A percentile compares a stretch with the other conserved stretches of the same genome.
These are phyloP conservation scores for Neophaeococcomyces aloes DNA, from an alignment of 2,329 filamentous ascomycete genomes.

Conservation along the genomic window DNA sequence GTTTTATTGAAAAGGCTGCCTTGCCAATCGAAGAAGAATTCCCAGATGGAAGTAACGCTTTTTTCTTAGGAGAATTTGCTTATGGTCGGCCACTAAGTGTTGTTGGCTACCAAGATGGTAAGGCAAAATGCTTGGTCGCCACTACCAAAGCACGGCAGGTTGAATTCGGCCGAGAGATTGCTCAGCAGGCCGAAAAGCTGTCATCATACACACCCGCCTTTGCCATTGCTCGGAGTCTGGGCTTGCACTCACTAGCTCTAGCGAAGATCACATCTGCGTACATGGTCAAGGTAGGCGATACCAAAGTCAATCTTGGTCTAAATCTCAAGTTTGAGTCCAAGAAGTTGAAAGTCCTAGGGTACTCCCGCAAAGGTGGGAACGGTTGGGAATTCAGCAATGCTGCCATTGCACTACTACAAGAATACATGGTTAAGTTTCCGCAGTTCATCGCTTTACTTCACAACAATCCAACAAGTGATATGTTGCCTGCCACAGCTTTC, in stretches of 20 bases:
- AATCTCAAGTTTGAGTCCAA: constrained; percentile 96
- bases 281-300: constrained; percentile 67
- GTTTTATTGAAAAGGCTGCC: constrained; percentile 85
- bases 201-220: constrained; percentile 79
- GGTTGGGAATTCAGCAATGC: constrained; percentile 95
- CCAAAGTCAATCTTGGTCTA: constrained; percentile 79
- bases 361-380: constrained; percentile 71
- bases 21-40: constrained; percentile 87
- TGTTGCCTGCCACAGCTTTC: constrained; percentile 74
- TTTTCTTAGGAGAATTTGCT: constrained; percentile 88
- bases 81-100: constrained; percentile 88
- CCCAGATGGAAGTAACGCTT: constrained; percentile 67
- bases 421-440: constrained; percentile 90
- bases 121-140: constrained; percentile 69
- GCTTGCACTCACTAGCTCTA: constrained; percentile 73
- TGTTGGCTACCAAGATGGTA: constrained; percentile 60
- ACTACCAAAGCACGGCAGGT: constrained; percentile 60
- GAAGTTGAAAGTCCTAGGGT: constrained; percentile 91
- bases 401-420: constrained; percentile 66
- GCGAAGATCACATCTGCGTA: constrained; percentile 96
- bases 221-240: constrained; percentile 71
- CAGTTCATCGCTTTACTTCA: constrained; percentile 89
- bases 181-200: constrained; percentile 55
- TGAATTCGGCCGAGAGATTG: constrained; percentile 70
- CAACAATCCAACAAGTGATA: constrained; percentile 71